Percentiles rank a stretch among this genome's conserved stretches.
Evolutionary conservation across 257 asterid genomes (phyloP).

Genomic region (Cruciata laevipes): DNA sequence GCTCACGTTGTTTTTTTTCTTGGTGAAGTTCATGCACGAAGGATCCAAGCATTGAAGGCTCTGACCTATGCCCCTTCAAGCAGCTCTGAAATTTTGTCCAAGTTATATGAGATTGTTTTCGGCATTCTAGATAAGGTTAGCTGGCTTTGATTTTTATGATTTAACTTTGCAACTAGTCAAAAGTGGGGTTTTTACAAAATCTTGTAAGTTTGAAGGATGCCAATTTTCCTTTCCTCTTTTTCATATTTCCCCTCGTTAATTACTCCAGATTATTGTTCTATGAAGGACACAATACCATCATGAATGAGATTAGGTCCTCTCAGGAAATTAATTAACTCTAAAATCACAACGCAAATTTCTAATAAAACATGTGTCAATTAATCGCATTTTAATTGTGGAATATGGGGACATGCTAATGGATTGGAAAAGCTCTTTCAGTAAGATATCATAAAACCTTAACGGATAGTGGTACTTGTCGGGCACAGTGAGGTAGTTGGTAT

Average conservation of each 20-base stretch:
- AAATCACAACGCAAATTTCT: neutral
- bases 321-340: neutral
- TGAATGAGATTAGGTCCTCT: neutral
- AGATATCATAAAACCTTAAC: neutral
- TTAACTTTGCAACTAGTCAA: neutral
- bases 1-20: slow-evolving; percentile 22
- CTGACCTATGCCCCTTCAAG: slow-evolving; percentile 90
- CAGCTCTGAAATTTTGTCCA: slow-evolving; percentile 81
- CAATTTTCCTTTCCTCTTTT: neutral
- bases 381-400: no score
- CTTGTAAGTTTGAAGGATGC: neutral
- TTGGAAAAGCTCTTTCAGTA: no score
- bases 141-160: slow-evolving; percentile 1
- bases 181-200: neutral
- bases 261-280: neutral
- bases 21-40: slow-evolving; percentile 89
- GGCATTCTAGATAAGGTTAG: slow-evolving; percentile 93
- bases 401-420: neutral
- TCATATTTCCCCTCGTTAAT: neutral
- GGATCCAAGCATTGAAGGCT: slow-evolving; percentile 97
- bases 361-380: no score
- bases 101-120: slow-evolving; percentile 85
- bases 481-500: neutral
- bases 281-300: neutral
- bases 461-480: neutral